A percentile compares a stretch with the other conserved stretches of the same genome.
Conservation (phyloP, 2,329 filamentous ascomycete species). For the Fusarium zealandicum region DNA sequence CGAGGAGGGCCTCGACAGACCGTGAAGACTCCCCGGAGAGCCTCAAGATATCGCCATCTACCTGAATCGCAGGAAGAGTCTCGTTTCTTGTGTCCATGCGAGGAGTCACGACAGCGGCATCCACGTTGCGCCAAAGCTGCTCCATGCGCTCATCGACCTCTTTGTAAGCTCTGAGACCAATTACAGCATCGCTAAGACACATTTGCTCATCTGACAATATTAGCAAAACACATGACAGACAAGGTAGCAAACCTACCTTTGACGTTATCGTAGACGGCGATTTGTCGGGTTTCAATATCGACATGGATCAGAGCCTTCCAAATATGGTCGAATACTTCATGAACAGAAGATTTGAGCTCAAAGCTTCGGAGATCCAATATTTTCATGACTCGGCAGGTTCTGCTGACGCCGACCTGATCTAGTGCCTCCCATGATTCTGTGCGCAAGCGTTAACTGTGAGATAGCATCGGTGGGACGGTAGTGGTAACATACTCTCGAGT, state of each 20-base stretch:
- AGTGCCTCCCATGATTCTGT: constrained; percentile 65
- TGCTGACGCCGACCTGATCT: constrained; percentile 65
- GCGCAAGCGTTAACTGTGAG: constrained; percentile 17
- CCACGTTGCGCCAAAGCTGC: constrained; percentile 68
- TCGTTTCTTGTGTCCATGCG: constrained; percentile 57
- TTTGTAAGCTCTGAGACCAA: constrained; percentile 65
- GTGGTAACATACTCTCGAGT: constrained; percentile 58
- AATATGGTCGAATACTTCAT: constrained; percentile 70
- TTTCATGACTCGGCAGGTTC: constrained; percentile 67
- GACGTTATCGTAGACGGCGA: constrained; percentile 63
- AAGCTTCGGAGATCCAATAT: constrained; percentile 71
- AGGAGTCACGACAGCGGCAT: constrained; percentile 66
- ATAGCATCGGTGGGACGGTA: neutral
- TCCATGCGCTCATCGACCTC: constrained; percentile 67
- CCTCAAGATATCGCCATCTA: constrained; percentile 52
- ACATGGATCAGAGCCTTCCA: constrained; percentile 75
- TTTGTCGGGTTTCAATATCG: constrained; percentile 60
- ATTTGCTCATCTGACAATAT: constrained; percentile 56
- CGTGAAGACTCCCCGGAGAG: constrained; percentile 53
- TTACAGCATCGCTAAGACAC: constrained; percentile 61
- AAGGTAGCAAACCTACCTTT: constrained; percentile 53
- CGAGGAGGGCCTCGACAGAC: constrained; percentile 59
- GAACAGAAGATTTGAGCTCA: constrained; percentile 70
- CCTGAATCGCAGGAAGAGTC: constrained; percentile 50
- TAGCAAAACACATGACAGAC: constrained; percentile 7